These are phyloP conservation scores for Suillus paluster DNA, from an alignment of 768 basidiomycete species.

Conservation along the genomic window DNA sequence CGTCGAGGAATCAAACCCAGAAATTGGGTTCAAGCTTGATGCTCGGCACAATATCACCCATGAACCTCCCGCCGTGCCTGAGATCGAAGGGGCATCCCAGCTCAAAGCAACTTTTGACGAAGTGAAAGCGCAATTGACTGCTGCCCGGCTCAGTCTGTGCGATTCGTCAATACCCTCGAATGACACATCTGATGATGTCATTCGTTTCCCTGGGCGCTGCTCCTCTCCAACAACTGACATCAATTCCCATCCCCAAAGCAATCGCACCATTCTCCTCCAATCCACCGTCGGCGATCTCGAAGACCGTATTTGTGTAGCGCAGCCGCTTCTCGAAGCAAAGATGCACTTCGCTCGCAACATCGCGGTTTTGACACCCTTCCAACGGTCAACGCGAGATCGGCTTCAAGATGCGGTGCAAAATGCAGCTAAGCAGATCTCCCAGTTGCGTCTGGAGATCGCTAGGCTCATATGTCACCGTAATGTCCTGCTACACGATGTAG, in stretches of 20 bases:
- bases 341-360: constrained; percentile 81
- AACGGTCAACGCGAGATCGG: constrained; percentile 78
- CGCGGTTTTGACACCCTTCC: constrained; percentile 86
- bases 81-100: constrained; percentile 64
- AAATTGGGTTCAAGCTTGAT: constrained; percentile 8
- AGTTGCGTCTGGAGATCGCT: constrained; percentile 72
- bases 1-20: constrained; percentile 29
- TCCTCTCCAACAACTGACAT: constrained; percentile 26
- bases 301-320: constrained; percentile 52
- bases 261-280: constrained; percentile 61
- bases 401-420: constrained; percentile 63
- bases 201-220: background rate
- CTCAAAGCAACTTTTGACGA: constrained; percentile 85
- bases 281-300: constrained; percentile 71
- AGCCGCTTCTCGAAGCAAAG: constrained; percentile 65
- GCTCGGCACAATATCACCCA: constrained; percentile 36
- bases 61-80: constrained; percentile 54
- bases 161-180: constrained; percentile 22
- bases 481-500: constrained; percentile 76
- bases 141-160: constrained; percentile 43
- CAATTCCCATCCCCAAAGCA: constrained; percentile 40
- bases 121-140: constrained; percentile 83
- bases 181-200: background rate
- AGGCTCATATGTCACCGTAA: constrained; percentile 77
- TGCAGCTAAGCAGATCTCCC: constrained; percentile 66